A percentile compares a stretch with the other conserved stretches of the same genome.
Evolutionary conservation across 2,329 filamentous ascomycete species (phyloP).

Genomic region (Fusarium nygamai): DNA sequence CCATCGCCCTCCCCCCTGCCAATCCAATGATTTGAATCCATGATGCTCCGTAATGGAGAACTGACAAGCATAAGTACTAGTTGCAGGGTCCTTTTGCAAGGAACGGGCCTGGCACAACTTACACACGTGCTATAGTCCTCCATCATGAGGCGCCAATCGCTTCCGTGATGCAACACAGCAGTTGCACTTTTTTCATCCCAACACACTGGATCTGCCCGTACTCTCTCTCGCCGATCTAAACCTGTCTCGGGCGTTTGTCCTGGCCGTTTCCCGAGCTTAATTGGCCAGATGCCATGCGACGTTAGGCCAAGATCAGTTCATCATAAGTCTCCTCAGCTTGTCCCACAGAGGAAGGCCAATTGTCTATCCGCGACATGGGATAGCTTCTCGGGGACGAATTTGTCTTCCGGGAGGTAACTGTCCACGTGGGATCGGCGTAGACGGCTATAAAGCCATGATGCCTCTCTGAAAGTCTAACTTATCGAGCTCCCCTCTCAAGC

Average conservation of each 20-base stretch:
- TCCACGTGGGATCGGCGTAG: slow-evolving; percentile 34
- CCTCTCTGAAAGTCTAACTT: slow-evolving; percentile 14
- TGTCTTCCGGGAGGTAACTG: slow-evolving; percentile 26
- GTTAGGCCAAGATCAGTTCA: slow-evolving; percentile 31
- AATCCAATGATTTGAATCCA: neutral
- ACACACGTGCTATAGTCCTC: slow-evolving; percentile 39
- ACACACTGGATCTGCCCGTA: slow-evolving; percentile 30
- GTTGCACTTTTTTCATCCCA: slow-evolving; percentile 31
- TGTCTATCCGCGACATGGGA: slow-evolving; percentile 21
- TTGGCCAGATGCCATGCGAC: slow-evolving; percentile 25
- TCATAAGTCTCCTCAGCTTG: slow-evolving; percentile 29
- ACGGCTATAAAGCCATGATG: slow-evolving; percentile 37
- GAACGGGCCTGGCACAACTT: slow-evolving; percentile 17
- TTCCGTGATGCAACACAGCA: slow-evolving; percentile 12
- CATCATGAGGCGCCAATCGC: slow-evolving; percentile 36
- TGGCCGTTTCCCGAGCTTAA: slow-evolving; percentile 21
- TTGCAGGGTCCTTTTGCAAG: slow-evolving; percentile 24
- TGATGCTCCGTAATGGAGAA: neutral
- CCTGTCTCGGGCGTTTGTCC: slow-evolving; percentile 24
- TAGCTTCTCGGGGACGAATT: slow-evolving; percentile 16
- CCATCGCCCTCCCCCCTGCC: neutral
- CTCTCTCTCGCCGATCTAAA: slow-evolving; percentile 30
- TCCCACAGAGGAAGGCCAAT: slow-evolving; percentile 38
- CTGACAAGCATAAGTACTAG: slow-evolving; percentile 20
- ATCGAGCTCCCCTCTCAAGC: slow-evolving; percentile 23